A percentile compares a stretch with the other conserved stretches of the same genome.
Evolutionary conservation across 2,329 filamentous ascomycete genomes (phyloP).

Genomic region (Monilinia vaccinii-corymbosi): DNA sequence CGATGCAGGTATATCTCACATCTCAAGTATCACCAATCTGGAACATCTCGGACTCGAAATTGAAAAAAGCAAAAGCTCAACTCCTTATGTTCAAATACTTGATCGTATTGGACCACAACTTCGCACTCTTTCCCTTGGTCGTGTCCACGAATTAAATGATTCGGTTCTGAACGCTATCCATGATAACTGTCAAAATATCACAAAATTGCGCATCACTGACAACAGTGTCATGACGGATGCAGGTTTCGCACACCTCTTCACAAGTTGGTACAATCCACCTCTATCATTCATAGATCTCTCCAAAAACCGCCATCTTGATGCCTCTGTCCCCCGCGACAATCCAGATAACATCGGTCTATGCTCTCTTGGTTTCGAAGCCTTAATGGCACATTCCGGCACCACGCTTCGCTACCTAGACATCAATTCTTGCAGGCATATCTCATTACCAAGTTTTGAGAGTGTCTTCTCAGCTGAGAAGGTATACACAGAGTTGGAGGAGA

Average conservation of each 20-base stretch:
- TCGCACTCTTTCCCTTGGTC: conserved; percentile 68
- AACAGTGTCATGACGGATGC: conserved; percentile 68
- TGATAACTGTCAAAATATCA: conserved; percentile 54
- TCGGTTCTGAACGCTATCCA: conserved; percentile 63
- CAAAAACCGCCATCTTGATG: conserved; percentile 69
- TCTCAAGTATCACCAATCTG: conserved; percentile 54
- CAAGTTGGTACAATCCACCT: conserved; percentile 63
- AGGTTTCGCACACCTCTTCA: conserved; percentile 66
- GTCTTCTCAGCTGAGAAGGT: conserved; percentile 53
- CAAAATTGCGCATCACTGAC: conserved; percentile 73
- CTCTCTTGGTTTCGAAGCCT: conserved; percentile 62
- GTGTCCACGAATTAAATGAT: conserved; percentile 59
- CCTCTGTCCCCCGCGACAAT: conserved; percentile 56
- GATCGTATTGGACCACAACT: conserved; percentile 53
- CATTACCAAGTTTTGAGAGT: conserved; percentile 59
- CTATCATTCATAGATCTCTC: conserved; percentile 66
- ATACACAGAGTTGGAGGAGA: conserved; percentile 60
- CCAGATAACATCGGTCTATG: conserved; percentile 63
- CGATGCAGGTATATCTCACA: conserved; percentile 52
- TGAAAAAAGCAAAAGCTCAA: conserved; percentile 43
- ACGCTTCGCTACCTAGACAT: conserved; percentile 62
- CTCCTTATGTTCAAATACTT: conserved; percentile 53
- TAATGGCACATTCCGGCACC: conserved; percentile 75
- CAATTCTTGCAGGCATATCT: conserved; percentile 78
- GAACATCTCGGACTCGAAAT: conserved; percentile 69